phyloP scores from a whole-genome alignment of 2,329 filamentous ascomycete species.

The Penicillium psychrosexuale region DNA sequence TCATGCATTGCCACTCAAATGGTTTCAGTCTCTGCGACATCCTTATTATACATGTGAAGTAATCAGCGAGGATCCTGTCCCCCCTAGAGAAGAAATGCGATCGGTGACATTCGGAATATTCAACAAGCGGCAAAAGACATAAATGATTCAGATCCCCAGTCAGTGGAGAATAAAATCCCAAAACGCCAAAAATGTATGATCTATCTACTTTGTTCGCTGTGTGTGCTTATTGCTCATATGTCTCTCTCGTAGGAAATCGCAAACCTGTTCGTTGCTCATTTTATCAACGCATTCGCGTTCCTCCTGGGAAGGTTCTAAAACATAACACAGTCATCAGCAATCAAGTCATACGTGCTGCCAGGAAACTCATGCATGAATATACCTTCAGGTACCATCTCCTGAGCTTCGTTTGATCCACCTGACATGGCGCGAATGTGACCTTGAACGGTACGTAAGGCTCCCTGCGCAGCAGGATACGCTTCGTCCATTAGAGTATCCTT shows the following conservation, averaged over 20 bases:
- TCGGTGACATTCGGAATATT: not conserved
- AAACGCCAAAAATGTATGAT: not conserved
- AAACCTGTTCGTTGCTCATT: conserved; percentile 31
- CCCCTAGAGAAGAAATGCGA: not conserved
- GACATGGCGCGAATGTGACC: conserved; percentile 4
- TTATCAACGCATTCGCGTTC: conserved; percentile 27
- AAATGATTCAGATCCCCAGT: not conserved
- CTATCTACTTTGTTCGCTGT: conserved; percentile 5
- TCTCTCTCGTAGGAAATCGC: conserved; percentile 33
- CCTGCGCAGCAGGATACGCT: conserved; percentile 11
- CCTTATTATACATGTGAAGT: not conserved
- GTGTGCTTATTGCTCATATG: conserved; percentile 25
- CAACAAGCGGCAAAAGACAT: not conserved
- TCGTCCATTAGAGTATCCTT: conserved; percentile 17
- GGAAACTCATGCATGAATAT: not conserved
- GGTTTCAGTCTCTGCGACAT: not conserved
- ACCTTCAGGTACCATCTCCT: conserved; percentile 1
- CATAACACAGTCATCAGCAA: not conserved
- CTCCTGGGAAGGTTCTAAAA: conserved; percentile 9
- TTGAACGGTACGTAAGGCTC: conserved; percentile 14
- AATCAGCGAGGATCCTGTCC: conserved; percentile 4
- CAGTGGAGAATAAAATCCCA: not conserved
- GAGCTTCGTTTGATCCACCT: not conserved
- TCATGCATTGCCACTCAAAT: not conserved
- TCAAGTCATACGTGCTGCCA: too few relatives aligned